Conservation (phyloP, 345 rosid species). For the Hibiscus trionum region DNA sequence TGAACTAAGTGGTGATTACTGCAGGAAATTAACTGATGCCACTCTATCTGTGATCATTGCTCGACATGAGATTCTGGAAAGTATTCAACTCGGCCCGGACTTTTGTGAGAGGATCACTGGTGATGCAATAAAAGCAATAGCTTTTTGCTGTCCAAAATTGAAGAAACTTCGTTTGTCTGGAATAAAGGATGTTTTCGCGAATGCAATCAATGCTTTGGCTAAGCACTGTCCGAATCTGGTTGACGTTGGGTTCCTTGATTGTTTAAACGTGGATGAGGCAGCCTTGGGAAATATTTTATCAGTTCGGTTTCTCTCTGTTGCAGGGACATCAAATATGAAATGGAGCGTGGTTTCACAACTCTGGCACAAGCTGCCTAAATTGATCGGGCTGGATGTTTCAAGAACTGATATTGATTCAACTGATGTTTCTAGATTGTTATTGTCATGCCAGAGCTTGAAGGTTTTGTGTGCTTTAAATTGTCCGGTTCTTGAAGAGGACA, state of each 20-base stretch:
- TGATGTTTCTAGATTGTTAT: slow-evolving; percentile 52
- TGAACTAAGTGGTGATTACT: slow-evolving; percentile 71
- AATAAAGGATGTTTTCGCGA: slow-evolving; percentile 54
- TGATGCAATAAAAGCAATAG: slow-evolving; percentile 65
- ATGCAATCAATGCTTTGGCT: slow-evolving; percentile 66
- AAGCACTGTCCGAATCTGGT: slow-evolving; percentile 50
- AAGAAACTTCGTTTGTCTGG: slow-evolving; percentile 71
- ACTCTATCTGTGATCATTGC: slow-evolving; percentile 66
- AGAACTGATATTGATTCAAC: slow-evolving; percentile 61
- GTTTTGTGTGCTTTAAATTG: slow-evolving; percentile 76
- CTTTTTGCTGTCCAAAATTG: slow-evolving; percentile 68
- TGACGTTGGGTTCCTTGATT: slow-evolving; percentile 68
- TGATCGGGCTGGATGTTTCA: slow-evolving; percentile 68
- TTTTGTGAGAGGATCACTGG: slow-evolving; percentile 76
- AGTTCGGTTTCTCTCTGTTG: slow-evolving; percentile 55
- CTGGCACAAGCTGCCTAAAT: slow-evolving; percentile 69
- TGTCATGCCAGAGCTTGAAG: slow-evolving; percentile 56
- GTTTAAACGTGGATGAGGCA: slow-evolving; percentile 57
- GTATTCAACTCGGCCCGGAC: slow-evolving; percentile 81
- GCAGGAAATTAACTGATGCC: slow-evolving; percentile 74
- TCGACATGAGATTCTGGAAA: slow-evolving; percentile 66
- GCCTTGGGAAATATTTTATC: slow-evolving; percentile 56
- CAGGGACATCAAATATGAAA: slow-evolving; percentile 78
- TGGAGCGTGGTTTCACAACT: slow-evolving; percentile 55
- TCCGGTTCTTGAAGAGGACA: slow-evolving; percentile 51